Conservation (phyloP, 2,329 filamentous ascomycete species). For the Trichoderma cornu-damae region DNA sequence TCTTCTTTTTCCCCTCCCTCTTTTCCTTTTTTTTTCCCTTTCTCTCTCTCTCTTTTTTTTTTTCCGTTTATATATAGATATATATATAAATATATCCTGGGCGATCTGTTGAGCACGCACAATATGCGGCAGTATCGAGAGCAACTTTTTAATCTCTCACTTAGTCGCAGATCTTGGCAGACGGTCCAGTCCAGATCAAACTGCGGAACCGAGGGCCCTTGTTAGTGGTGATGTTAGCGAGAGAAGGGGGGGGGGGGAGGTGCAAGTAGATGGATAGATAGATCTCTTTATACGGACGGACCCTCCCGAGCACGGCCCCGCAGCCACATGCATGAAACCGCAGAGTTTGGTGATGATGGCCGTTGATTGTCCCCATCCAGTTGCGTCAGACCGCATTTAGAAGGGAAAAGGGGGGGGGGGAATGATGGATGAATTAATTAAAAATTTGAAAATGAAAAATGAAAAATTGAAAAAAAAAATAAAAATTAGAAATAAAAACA, state of each 20-base stretch:
- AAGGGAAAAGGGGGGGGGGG: no score
- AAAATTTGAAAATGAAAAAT: no score
- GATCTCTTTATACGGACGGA: slow-evolving; percentile 6
- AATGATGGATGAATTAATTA: no score
- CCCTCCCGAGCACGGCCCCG: not conserved
- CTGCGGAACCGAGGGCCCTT: not conserved
- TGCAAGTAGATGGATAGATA: no score
- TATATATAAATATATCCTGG: no score
- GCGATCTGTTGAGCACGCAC: not conserved
- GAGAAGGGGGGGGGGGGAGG: not conserved
- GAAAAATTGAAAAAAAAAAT: no score
- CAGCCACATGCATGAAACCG: not conserved
- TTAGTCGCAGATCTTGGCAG: slow-evolving; percentile 13
- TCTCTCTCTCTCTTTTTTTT: no score
- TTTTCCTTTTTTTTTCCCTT: no score
- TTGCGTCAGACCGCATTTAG: not conserved
- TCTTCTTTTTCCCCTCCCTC: no score
- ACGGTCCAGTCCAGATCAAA: not conserved
- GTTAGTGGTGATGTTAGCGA: not conserved
- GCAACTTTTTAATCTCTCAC: slow-evolving; percentile 13
- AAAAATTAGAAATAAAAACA: no score
- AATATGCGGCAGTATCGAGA: not conserved
- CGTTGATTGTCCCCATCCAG: not conserved
- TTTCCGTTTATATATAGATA: no score
- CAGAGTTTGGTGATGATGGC: not conserved